These are phyloP conservation scores for Casuarina equisetifolia DNA, from an alignment of 306 rosid species.

Conservation along the genomic window DNA sequence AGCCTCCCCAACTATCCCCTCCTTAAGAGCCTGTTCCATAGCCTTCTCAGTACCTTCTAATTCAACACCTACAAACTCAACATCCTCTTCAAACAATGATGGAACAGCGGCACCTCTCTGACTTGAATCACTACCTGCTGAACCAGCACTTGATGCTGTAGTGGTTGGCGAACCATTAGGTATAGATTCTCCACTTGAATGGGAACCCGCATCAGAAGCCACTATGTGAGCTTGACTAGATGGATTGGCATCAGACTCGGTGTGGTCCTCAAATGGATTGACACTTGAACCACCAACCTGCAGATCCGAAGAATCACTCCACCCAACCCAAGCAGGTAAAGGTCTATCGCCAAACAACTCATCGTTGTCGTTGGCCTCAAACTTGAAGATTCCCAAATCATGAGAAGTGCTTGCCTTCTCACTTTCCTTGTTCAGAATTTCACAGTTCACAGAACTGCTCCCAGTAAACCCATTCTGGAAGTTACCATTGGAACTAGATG, in stretches of 20 bases:
- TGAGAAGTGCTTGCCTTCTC: slow-evolving; percentile 47
- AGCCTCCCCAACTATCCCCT: slow-evolving; percentile 98
- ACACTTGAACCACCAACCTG: slow-evolving; percentile 64
- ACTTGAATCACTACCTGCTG: slow-evolving; percentile 40
- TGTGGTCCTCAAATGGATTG: slow-evolving; percentile 80
- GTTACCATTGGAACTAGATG: slow-evolving; percentile 60
- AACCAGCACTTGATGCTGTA: slow-evolving; percentile 45
- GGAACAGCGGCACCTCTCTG: slow-evolving; percentile 61
- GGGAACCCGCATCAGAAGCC: slow-evolving; percentile 42
- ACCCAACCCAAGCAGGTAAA: slow-evolving; percentile 89
- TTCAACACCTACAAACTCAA: slow-evolving; percentile 95
- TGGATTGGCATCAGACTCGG: slow-evolving; percentile 37
- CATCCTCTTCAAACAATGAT: slow-evolving; percentile 91
- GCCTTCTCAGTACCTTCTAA: slow-evolving; percentile 93
- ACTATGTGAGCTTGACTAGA: slow-evolving; percentile 44
- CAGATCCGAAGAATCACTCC: slow-evolving; percentile 77
- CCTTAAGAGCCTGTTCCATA: slow-evolving; percentile 97
- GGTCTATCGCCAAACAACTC: slow-evolving; percentile 75
- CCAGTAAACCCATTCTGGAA: slow-evolving; percentile 47
- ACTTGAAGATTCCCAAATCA: slow-evolving; percentile 81
- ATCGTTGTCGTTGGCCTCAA: slow-evolving; percentile 69
- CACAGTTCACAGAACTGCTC: slow-evolving; percentile 48
- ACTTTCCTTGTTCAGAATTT: slow-evolving; percentile 41
- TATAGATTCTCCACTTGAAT: slow-evolving; percentile 43
- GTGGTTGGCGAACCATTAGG: slow-evolving; percentile 63